Evolutionary conservation across 2,329 filamentous ascomycete species (phyloP).

Genomic region (Zymoseptoria pseudotritici): DNA sequence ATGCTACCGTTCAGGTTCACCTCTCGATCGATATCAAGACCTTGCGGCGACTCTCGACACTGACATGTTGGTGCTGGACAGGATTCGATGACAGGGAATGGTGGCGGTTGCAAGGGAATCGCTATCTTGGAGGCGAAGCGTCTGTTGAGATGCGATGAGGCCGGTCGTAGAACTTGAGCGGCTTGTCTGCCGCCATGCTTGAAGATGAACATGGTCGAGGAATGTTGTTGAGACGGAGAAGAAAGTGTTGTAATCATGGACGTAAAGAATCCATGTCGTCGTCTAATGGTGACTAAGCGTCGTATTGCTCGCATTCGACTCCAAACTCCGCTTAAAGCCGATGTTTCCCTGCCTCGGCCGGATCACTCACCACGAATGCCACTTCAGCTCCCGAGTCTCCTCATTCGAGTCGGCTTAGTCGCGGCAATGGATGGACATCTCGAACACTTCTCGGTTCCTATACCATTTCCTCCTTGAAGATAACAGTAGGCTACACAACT

Average conservation of each 20-base stretch:
- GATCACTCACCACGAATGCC: background rate
- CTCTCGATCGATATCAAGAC: conserved; percentile 66
- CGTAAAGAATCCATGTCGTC: background rate
- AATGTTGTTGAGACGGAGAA: background rate
- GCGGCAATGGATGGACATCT: background rate
- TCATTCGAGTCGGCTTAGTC: background rate
- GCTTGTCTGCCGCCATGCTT: conserved; percentile 17
- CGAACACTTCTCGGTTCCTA: background rate
- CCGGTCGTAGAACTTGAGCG: background rate
- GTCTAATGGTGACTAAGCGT: background rate
- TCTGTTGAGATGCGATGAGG: background rate
- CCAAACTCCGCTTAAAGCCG: background rate
- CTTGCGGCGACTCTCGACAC: conserved; percentile 60
- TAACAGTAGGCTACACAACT: background rate
- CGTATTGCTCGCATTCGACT: background rate
- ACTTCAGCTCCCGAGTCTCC: background rate
- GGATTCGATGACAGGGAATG: conserved; percentile 42
- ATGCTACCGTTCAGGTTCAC: conserved; percentile 69
- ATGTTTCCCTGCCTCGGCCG: background rate
- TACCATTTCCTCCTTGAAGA: background rate
- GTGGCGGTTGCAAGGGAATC: conserved; percentile 26
- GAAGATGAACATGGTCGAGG: conserved; percentile 22
- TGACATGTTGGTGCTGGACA: conserved; percentile 72
- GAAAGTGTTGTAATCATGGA: background rate
- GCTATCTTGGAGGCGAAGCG: conserved; percentile 25